Percentiles rank a stretch among this genome's conserved stretches.
Evolutionary conservation across 148 eudicot genomes (phyloP).

Genomic region (Selenicereus undatus): DNA sequence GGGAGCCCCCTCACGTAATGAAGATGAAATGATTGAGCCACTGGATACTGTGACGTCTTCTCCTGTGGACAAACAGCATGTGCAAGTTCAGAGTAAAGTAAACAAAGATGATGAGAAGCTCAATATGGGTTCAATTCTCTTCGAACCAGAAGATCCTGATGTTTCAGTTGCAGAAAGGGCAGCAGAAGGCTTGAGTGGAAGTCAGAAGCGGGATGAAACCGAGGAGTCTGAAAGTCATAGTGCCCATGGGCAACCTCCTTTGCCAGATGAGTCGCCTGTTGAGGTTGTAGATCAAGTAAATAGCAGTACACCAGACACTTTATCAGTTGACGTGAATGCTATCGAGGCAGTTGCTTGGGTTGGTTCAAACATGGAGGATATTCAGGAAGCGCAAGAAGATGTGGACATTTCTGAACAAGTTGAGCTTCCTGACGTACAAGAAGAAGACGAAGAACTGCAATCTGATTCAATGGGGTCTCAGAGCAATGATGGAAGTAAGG

Average conservation of each 20-base stretch:
- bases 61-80: slow-evolving; percentile 3
- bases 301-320: slow-evolving; percentile 12
- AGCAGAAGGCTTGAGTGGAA: slow-evolving; percentile 16
- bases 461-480: slow-evolving; percentile 6
- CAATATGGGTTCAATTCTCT: background rate
- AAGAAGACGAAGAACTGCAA: slow-evolving; percentile 7
- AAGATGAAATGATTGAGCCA: slow-evolving; percentile 9
- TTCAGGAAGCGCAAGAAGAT: slow-evolving; percentile 23
- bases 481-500: slow-evolving; percentile 19
- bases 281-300: slow-evolving; percentile 17
- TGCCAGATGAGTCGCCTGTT: slow-evolving; percentile 20
- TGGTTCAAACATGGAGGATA: slow-evolving; percentile 15
- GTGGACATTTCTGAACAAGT: slow-evolving; percentile 16
- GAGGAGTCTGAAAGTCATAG: slow-evolving; percentile 7
- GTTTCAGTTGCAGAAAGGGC: slow-evolving; percentile 14
- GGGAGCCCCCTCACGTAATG: background rate
- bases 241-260: slow-evolving; percentile 12
- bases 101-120: slow-evolving; percentile 8
- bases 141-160: slow-evolving; percentile 21
- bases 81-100: slow-evolving; percentile 15
- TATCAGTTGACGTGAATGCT: slow-evolving; percentile 14
- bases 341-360: slow-evolving; percentile 17
- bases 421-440: slow-evolving; percentile 14
- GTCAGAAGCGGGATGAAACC: slow-evolving; percentile 14
- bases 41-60: slow-evolving; percentile 16